phyloP scores from a whole-genome alignment of 2,329 filamentous ascomycete species.

The Fusarium bactridioides region DNA sequence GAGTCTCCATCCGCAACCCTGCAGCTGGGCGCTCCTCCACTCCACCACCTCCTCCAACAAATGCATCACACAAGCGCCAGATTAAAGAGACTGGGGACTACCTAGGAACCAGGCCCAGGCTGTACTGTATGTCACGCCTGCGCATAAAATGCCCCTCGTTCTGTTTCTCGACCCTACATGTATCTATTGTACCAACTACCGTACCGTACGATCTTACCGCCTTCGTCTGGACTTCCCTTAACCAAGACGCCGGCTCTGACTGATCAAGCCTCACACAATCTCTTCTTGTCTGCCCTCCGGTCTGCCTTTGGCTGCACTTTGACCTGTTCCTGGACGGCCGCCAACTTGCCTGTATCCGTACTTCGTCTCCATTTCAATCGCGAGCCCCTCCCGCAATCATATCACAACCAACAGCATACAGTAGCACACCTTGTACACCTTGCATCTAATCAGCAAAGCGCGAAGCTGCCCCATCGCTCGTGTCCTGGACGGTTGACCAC shows the following conservation, averaged over 20 bases:
- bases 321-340: slow-evolving; percentile 16
- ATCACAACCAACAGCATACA: slow-evolving; percentile 25
- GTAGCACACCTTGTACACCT: slow-evolving; percentile 5
- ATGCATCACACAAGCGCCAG: slow-evolving; percentile 35
- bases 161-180: slow-evolving; percentile 22
- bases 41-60: slow-evolving; percentile 5
- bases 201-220: slow-evolving; percentile 27
- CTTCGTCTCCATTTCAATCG: slow-evolving; percentile 23
- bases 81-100: slow-evolving; percentile 14
- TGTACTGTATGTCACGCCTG: slow-evolving; percentile 36
- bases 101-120: slow-evolving; percentile 8
- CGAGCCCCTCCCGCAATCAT: slow-evolving; percentile 18
- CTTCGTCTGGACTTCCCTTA: slow-evolving; percentile 30
- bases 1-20: slow-evolving; percentile 4
- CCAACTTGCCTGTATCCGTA: slow-evolving; percentile 7
- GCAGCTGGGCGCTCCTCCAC: slow-evolving; percentile 9
- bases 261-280: slow-evolving; percentile 38
- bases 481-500: neutral
- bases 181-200: slow-evolving; percentile 18
- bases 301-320: slow-evolving; percentile 27
- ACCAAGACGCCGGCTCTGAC: slow-evolving; percentile 24
- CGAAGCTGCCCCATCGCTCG: neutral
- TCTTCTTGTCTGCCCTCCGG: slow-evolving; percentile 22
- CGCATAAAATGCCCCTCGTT: slow-evolving; percentile 30
- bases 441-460: neutral